Evolutionary conservation across 2,329 filamentous ascomycete genomes (phyloP), one percentile per base, ranked within the genome.

Genomic region (Neoascochyta sp.): DNA sequence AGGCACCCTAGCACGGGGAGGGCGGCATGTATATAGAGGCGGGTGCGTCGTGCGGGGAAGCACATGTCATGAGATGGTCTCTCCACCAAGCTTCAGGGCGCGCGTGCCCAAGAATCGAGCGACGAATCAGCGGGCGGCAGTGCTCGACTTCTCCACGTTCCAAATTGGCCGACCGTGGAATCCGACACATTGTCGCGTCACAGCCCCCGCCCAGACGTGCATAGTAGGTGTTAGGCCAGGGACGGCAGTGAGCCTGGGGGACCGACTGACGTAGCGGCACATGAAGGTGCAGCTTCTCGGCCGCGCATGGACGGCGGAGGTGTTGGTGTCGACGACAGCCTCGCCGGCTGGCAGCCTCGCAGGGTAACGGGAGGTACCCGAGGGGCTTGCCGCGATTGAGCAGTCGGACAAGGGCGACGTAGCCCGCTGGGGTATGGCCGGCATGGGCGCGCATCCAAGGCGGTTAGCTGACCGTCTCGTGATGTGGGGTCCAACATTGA

Each of bases 51-150:
- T 53, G 47, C 49, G 48, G 46, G 45, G 46, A 50, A 44, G 31
- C 16, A 30, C 24, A 47, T 39, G 41, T 52, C 51, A 52, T 47
- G 43, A 47, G 29, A 43, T 34, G 24, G 27, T 53, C 52, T 49
- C 52, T 35, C 50, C 48, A 56, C 52, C 36, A 29, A 36, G 27
- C 26, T 29, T 36, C 45, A 47, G 43, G 39, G 48, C 46, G n/a
- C 40, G 44, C 47, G 36, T 32, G 29, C 27, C 44, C 37, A 39
- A 39, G 41, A 26, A 35, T 59, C 52, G 53, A 33, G 38, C 56
- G 50, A 59, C 54, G 47, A 54, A 60, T 57, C 51, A 58, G n/a
- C n/a, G n/a, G n/a, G n/a, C n/a, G n/a, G n/a, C 41, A 49, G 32
- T 40, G 52, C 37, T 34, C 41, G 38, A 44, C 40, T 29, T 36